Base-by-base conservation (phyloP, 2,329 filamentous ascomycete species). In the Aspergillus sp. region DNA sequence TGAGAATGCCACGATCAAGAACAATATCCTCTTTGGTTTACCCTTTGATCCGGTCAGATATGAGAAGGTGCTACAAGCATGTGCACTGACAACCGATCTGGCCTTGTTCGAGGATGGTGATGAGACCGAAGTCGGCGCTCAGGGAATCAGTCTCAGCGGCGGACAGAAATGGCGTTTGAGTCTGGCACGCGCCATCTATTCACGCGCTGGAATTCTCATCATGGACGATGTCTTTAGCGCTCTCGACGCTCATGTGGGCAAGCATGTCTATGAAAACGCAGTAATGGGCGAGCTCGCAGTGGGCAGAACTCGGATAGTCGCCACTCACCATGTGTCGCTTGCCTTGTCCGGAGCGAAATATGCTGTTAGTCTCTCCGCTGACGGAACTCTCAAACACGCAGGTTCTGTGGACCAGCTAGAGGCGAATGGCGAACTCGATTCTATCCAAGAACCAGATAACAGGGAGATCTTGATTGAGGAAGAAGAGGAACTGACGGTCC, bases 121-220 rank as follows among this genome's bases (percentile, higher is more conserved):
- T 67, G 77, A 84, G 52, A 94, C 91, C 0, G 89, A 92, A 50
- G 47, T 50, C 15, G 47, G 47, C n/a, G 47, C 25, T 5, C 47
- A 50, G 28, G 91, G 91, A 4, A 90, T 93, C 68, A 92, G 92
- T 66, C 80, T 95, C n/a, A 91, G 88, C 62, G 91, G 91, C 61
- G 91, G 91, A 0, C 91, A 95, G 74, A 89, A 90, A 71, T 92
- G 90, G 88, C 85, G 91, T 52, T 83, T 94, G 43, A 90, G 89
- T 1, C 85, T 94, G 66, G 91, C 91, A 5, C 82, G 91, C 53
- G 90, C 91, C 1, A 80, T 94, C 15, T 94, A 94, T 74, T 92
- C 90, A 6, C 82, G 90, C 17, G 89, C 89, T 1, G 86, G 88
- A 2, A 87, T 92, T 64, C 79, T 94, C 5, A 80, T 94, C 19